These are phyloP conservation scores for Nepenthes alata DNA, from an alignment of 179 eudicot species.

Conservation along the genomic window DNA sequence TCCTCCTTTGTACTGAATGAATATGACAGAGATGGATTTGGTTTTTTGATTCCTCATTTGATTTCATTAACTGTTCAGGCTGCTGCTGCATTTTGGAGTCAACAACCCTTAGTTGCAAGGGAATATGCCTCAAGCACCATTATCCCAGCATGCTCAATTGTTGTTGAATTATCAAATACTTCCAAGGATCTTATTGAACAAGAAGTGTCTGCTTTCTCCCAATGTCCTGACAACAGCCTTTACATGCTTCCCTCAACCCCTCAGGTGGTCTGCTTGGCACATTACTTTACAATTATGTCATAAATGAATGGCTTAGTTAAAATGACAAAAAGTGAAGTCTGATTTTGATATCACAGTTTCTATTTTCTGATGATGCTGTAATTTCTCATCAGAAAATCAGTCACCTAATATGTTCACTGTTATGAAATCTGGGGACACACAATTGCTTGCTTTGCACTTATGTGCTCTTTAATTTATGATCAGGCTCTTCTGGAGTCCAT, in stretches of 20 bases:
- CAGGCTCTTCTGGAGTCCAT: constrained; percentile 92
- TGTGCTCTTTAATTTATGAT: constrained; percentile 5
- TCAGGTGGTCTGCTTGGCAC: constrained; percentile 39
- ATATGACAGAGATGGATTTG: too few species aligned
- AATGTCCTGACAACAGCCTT: constrained; percentile 73
- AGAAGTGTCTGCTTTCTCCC: constrained; percentile 72
- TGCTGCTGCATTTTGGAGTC: constrained; percentile 93
- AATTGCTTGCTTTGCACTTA: not conserved
- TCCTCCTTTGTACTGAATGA: too few species aligned
- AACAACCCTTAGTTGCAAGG: constrained; percentile 88
- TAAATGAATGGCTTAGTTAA: not conserved
- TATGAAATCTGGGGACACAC: not conserved
- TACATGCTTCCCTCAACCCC: constrained; percentile 97
- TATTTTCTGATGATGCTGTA: not conserved
- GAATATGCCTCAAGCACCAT: constrained; percentile 92
- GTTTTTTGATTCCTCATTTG: not conserved
- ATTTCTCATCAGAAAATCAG: not conserved
- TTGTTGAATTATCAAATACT: constrained; percentile 48
- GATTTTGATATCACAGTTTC: not conserved
- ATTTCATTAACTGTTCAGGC: constrained; percentile 37
- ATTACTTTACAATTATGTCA: not conserved
- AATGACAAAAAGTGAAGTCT: not conserved
- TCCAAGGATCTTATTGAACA: constrained; percentile 77
- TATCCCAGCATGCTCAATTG: constrained; percentile 71
- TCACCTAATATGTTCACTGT: not conserved